Conservation (phyloP, 257 asterid species). For the Solanum raphanifolium region DNA sequence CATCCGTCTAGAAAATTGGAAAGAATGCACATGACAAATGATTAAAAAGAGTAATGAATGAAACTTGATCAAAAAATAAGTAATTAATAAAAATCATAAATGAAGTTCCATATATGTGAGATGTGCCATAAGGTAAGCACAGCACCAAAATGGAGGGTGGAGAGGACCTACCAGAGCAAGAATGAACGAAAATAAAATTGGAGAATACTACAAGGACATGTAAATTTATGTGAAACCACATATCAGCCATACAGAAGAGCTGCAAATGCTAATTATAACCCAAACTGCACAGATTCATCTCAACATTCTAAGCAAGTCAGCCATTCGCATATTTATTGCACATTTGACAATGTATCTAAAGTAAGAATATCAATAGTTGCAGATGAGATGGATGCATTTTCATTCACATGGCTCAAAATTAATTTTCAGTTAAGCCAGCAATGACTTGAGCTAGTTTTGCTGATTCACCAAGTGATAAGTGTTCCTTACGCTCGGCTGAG, state of each 20-base stretch:
- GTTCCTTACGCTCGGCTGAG: neutral
- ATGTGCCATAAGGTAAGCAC: neutral
- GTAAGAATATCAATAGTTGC: neutral
- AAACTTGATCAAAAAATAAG: neutral
- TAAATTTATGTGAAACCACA: neutral
- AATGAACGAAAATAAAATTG: neutral
- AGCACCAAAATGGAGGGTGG: neutral
- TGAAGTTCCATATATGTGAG: neutral
- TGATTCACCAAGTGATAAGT: neutral
- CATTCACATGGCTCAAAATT: neutral
- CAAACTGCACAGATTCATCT: neutral
- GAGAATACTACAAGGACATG: neutral
- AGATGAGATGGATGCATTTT: neutral
- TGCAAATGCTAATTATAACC: neutral
- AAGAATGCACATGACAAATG: neutral
- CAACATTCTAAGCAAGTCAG: neutral
- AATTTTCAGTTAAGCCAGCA: neutral
- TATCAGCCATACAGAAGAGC: neutral
- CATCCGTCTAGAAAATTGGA: neutral
- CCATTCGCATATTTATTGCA: neutral
- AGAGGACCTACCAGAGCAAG: neutral
- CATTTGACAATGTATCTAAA: neutral
- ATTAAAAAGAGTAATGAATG: neutral
- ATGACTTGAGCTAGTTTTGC: neutral
- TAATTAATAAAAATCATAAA: neutral